These are phyloP conservation scores for Pseudogymnoascus sp. DNA, from an alignment of 2,329 filamentous ascomycete genomes.

Conservation along the genomic window DNA sequence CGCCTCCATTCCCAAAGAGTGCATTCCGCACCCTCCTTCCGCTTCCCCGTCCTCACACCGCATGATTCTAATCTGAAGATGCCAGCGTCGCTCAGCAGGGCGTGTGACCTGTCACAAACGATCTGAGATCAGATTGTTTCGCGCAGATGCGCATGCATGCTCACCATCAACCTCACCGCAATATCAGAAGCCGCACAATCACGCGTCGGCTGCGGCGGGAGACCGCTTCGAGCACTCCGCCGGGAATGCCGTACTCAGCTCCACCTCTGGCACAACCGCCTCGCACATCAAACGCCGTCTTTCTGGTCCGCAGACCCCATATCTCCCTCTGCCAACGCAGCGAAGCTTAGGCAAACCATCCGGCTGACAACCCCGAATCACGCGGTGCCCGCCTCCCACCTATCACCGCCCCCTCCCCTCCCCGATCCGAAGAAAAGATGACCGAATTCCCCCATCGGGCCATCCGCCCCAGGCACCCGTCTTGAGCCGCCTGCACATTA, in stretches of 20 bases:
- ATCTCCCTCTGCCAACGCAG: background rate
- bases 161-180: background rate
- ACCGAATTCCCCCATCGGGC: background rate
- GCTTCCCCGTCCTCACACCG: background rate
- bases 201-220: background rate
- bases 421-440: background rate
- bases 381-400: background rate
- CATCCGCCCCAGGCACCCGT: background rate
- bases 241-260: background rate
- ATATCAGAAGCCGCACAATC: background rate
- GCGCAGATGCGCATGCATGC: background rate
- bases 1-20: constrained; percentile 1
- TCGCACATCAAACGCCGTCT: background rate
- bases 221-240: background rate
- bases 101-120: constrained; percentile 2
- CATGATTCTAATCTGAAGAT: constrained; percentile 6
- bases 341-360: background rate
- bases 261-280: background rate
- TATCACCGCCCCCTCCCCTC: background rate
- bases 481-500: background rate
- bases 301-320: background rate
- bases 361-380: background rate
- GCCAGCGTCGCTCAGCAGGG: background rate
- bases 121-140: background rate
- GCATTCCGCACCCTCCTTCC: background rate